Evolutionary conservation across 192 early-diverging fungal species (phyloP).

Genomic region (Gorgonomyces haynaldii): DNA sequence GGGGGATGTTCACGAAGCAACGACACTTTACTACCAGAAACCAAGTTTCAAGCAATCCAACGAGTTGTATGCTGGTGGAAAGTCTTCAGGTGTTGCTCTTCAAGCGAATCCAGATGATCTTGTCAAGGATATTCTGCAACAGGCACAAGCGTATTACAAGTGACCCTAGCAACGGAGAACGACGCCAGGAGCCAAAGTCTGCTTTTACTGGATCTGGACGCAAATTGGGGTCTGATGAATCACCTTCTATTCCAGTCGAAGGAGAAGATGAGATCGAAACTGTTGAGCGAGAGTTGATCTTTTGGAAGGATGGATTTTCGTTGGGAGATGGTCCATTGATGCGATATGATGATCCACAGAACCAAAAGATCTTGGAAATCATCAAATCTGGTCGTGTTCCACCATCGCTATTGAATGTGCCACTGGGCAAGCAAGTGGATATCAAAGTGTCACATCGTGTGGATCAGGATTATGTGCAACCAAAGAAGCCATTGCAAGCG

Average conservation of each 20-base stretch:
- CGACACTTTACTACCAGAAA: not conserved
- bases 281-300: conserved; percentile 68
- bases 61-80: conserved; percentile 90
- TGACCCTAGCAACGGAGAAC: not conserved
- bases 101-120: conserved; percentile 34
- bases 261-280: conserved; percentile 4
- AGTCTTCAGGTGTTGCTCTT: conserved; percentile 57
- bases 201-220: conserved; percentile 25
- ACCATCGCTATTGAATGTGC: conserved; percentile 72
- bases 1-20: not conserved
- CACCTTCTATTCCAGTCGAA: conserved; percentile 6
- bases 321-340: conserved; percentile 86
- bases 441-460: conserved; percentile 69
- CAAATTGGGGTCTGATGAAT: conserved; percentile 4
- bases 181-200: conserved; percentile 6
- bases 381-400: conserved; percentile 90
- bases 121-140: conserved; percentile 66
- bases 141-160: conserved; percentile 50
- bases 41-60: conserved; percentile 7
- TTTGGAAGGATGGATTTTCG: conserved; percentile 94
- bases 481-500: conserved; percentile 61
- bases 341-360: conserved; percentile 75
- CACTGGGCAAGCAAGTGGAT: conserved; percentile 80
- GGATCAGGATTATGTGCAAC: conserved; percentile 78
- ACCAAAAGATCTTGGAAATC: conserved; percentile 68